A percentile compares a stretch with the other conserved stretches of the same genome.
Evolutionary conservation across 805 yeast species (phyloP).

Genomic region (Wickerhamomyces bisporus): DNA sequence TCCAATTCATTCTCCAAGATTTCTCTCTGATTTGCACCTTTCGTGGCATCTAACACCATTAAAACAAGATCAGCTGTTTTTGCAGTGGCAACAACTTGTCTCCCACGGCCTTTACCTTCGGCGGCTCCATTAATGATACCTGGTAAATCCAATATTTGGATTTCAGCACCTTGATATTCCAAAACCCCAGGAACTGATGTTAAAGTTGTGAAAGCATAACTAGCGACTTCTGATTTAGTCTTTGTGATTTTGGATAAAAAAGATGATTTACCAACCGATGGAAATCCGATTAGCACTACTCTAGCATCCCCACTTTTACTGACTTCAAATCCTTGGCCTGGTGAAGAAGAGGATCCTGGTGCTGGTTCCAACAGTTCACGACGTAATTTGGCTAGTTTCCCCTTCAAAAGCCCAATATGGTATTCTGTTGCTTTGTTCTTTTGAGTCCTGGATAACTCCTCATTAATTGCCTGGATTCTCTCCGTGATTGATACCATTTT

Average conservation of each 20-base stretch:
- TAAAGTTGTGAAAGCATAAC: constrained; percentile 90
- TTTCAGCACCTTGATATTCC: constrained; percentile 94
- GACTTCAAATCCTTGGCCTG: constrained; percentile 88
- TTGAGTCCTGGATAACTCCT: constrained; percentile 89
- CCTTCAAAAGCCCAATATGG: constrained; percentile 90
- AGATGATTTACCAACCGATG: constrained; percentile 96
- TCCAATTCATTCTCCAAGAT: constrained; percentile 87
- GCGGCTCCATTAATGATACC: constrained; percentile 97
- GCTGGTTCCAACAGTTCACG: constrained; percentile 90
- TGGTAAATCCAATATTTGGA: constrained; percentile 95
- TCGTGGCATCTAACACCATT: constrained; percentile 95
- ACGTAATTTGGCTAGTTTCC: constrained; percentile 88
- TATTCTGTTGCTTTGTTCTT: constrained; percentile 98
- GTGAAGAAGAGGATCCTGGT: constrained; percentile 57
- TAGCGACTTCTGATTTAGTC: constrained; percentile 92
- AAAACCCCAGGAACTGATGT: constrained; percentile 96
- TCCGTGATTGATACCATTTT: constrained; percentile 33
- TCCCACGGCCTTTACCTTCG: constrained; percentile 96
- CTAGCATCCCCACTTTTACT: constrained; percentile 95
- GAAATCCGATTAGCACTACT: constrained; percentile 92
- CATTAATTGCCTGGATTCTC: constrained; percentile 79
- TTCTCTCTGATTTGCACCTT: constrained; percentile 82
- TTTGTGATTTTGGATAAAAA: constrained; percentile 84
- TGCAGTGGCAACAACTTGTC: constrained; percentile 95
- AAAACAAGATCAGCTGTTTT: constrained; percentile 88